A percentile compares a stretch with the other conserved stretches of the same genome.
Evolutionary conservation across 129 eudicot species (phyloP).

Genomic region (Glebionis coronaria): DNA sequence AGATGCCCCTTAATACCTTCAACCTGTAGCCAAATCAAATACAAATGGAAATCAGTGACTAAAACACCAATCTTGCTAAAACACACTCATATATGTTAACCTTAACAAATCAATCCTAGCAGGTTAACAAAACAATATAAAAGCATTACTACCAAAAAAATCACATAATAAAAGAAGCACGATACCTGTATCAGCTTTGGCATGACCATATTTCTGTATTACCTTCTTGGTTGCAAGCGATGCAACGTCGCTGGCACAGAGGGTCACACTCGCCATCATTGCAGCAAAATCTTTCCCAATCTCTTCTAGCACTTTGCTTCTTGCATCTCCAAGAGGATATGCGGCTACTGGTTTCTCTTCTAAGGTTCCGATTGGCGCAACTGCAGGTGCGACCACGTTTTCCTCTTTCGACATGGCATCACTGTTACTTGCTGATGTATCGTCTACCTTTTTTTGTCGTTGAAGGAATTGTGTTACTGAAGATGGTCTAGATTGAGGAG

Average conservation of each 20-base stretch:
- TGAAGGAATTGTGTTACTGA: constrained; percentile 25
- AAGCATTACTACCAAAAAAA: not conserved
- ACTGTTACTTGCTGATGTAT: constrained; percentile 16
- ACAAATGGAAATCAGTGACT: too few relatives aligned
- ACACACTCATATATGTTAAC: too few relatives aligned
- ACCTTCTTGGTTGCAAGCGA: constrained; percentile 76
- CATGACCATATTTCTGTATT: constrained; percentile 73
- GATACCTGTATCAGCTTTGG: constrained; percentile 48
- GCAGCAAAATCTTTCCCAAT: constrained; percentile 65
- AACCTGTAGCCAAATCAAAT: too few relatives aligned
- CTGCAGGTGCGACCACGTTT: constrained; percentile 32
- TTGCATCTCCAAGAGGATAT: constrained; percentile 74
- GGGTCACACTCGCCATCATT: constrained; percentile 77
- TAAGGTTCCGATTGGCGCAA: constrained; percentile 30
- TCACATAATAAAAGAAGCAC: not conserved
- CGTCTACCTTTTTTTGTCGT: constrained; percentile 8
- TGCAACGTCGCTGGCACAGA: constrained; percentile 90
- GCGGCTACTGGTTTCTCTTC: constrained; percentile 21
- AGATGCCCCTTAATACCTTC: too few relatives aligned
- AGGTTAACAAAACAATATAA: too few relatives aligned
- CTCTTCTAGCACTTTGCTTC: constrained; percentile 81
- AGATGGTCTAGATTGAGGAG: constrained; percentile 62
- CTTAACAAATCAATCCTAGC: too few relatives aligned
- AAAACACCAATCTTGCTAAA: too few relatives aligned
- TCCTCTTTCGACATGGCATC: constrained; percentile 5